Evolutionary conservation across 2,329 filamentous ascomycete species (phyloP).

Genomic region (Dothideomycetes sp.): DNA sequence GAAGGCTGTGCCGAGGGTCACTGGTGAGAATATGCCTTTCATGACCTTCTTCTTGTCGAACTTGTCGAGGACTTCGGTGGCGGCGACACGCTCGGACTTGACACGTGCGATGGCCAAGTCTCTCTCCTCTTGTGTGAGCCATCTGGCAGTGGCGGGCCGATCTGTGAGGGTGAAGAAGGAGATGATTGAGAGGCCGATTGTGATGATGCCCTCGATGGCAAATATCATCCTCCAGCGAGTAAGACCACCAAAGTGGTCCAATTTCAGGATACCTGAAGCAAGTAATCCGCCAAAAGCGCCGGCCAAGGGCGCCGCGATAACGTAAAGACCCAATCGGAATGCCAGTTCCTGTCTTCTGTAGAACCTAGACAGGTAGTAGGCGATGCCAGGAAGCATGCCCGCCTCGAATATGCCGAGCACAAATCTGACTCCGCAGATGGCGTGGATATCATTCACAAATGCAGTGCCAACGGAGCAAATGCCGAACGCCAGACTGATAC

Average conservation of each 20-base stretch:
- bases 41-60: constrained; percentile 51
- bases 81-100: constrained; percentile 57
- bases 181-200: constrained; percentile 48
- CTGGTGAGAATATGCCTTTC: constrained; percentile 55
- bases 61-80: constrained; percentile 54
- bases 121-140: constrained; percentile 58
- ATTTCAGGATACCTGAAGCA: constrained; percentile 50
- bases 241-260: constrained; percentile 49
- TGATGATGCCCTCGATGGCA: constrained; percentile 60
- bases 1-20: constrained; percentile 47
- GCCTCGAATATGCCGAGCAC: constrained; percentile 57
- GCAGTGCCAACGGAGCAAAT: constrained; percentile 54
- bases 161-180: constrained; percentile 59
- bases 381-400: constrained; percentile 64
- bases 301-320: constrained; percentile 61
- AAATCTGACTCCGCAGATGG: constrained; percentile 54
- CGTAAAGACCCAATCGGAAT: constrained; percentile 59
- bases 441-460: constrained; percentile 49
- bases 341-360: constrained; percentile 60
- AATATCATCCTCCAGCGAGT: constrained; percentile 62
- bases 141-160: constrained; percentile 56
- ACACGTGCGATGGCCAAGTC: constrained; percentile 56
- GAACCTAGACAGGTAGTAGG: constrained; percentile 42
- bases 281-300: constrained; percentile 64
- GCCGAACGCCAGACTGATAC: constrained; percentile 54